A percentile compares a stretch with the other conserved stretches of the same genome.
Evolutionary conservation across 2,329 filamentous ascomycete species (phyloP).

Genomic region (Chaetomiaceae sp.): DNA sequence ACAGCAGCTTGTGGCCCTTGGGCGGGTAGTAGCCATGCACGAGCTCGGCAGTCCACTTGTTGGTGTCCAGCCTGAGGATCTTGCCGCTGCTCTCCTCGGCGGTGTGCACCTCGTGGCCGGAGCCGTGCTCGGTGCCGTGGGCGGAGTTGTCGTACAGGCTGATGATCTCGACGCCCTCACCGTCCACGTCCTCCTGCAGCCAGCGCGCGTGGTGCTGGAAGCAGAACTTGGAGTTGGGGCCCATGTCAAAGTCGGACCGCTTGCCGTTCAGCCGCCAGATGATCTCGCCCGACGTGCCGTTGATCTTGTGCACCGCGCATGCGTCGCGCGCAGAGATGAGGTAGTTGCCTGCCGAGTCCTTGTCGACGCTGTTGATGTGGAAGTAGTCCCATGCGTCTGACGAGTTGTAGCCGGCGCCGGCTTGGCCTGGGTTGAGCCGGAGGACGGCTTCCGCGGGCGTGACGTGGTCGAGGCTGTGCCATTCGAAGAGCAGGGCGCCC

Average conservation of each 20-base stretch:
- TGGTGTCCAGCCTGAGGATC: constrained; percentile 42
- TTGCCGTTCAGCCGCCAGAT: constrained; percentile 44
- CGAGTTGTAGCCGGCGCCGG: constrained; percentile 26
- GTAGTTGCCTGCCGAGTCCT: constrained; percentile 41
- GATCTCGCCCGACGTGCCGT: constrained; percentile 38
- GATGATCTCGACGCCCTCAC: constrained; percentile 33
- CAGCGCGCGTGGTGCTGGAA: constrained; percentile 46
- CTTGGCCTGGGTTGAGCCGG: constrained; percentile 42
- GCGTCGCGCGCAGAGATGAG: constrained; percentile 42
- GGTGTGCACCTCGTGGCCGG: constrained; percentile 25
- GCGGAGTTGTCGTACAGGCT: constrained; percentile 48
- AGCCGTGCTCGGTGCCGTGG: constrained; percentile 37
- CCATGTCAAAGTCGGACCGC: constrained; percentile 37
- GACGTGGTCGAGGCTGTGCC: constrained; percentile 54
- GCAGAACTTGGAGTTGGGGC: constrained; percentile 31
- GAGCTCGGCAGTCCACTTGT: constrained; percentile 38
- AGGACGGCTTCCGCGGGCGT: constrained; percentile 40
- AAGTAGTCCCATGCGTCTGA: constrained; percentile 44
- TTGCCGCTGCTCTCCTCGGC: constrained; percentile 38
- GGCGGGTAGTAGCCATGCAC: constrained; percentile 45
- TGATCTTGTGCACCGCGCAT: constrained; percentile 39
- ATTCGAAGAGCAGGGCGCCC: constrained; percentile 53
- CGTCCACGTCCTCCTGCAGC: constrained; percentile 32
- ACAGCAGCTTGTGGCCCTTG: constrained; percentile 11
- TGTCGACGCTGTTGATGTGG: constrained; percentile 48